Conservation (phyloP, 1,284 basidiomycete species). For the Cryptococcus maquisensis region DNA sequence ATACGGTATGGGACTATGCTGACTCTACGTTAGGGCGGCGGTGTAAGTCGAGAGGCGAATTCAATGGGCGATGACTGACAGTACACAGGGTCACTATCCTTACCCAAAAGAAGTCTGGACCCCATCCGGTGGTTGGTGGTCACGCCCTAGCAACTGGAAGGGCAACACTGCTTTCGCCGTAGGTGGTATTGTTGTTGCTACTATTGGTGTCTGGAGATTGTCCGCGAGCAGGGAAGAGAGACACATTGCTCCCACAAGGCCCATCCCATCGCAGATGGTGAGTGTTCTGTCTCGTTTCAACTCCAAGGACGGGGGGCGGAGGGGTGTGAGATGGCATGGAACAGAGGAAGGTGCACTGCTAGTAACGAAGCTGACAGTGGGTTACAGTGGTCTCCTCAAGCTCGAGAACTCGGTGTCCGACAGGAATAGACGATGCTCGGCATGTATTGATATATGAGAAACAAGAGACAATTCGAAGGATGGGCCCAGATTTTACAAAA, state of each 20-base stretch:
- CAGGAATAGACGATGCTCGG: constrained; percentile 13
- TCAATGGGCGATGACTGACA: not conserved
- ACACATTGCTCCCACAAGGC: constrained; percentile 49
- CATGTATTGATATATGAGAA: not conserved
- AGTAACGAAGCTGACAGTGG: not conserved
- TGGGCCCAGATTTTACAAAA: no score
- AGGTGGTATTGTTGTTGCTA: constrained; percentile 50
- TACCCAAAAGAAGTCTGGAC: constrained; percentile 59
- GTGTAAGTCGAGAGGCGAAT: constrained; percentile 15
- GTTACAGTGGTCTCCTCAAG: constrained; percentile 40
- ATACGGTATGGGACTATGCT: constrained; percentile 2
- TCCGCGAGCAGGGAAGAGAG: constrained; percentile 54
- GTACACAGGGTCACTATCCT: constrained; percentile 50
- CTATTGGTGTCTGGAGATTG: constrained; percentile 52
- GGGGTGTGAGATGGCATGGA: not conserved
- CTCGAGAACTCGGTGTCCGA: constrained; percentile 32
- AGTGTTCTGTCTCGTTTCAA: constrained; percentile 11
- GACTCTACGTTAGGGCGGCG: constrained; percentile 21
- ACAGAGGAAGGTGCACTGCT: not conserved
- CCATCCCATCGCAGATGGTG: constrained; percentile 50
- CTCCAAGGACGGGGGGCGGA: not conserved
- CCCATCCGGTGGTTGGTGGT: constrained; percentile 57
- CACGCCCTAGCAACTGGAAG: constrained; percentile 55
- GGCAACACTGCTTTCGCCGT: constrained; percentile 52
- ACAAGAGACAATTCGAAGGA: not conserved